phyloP scores from a whole-genome alignment of 2,329 filamentous ascomycete genomes.

The Alternaria panax region DNA sequence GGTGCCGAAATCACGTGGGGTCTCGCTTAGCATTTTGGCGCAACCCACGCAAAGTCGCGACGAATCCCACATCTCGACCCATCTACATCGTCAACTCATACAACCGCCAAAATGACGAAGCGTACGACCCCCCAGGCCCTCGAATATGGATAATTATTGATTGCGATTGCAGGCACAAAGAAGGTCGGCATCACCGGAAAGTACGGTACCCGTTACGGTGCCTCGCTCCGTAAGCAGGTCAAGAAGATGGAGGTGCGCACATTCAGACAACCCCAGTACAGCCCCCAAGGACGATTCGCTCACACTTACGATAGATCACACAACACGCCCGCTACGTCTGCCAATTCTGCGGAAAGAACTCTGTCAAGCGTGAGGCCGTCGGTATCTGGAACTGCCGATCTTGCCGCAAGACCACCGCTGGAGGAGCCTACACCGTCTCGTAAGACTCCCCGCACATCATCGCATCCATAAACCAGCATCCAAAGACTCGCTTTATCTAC shows the following conservation, averaged over 20 bases:
- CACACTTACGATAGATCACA: conserved; percentile 66
- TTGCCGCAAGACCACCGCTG: conserved; percentile 93
- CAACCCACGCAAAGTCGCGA: conserved; percentile 8
- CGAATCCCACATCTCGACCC: conserved; percentile 25
- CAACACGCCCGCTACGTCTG: conserved; percentile 96
- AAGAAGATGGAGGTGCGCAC: conserved; percentile 89
- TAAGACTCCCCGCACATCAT: conserved; percentile 61
- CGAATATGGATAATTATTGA: conserved; percentile 25
- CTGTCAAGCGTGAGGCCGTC: conserved; percentile 85
- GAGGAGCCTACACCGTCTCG: conserved; percentile 95
- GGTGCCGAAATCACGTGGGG: conserved; percentile 1
- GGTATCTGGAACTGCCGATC: conserved; percentile 97
- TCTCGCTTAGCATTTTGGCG: conserved; percentile 16
- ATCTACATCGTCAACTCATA: conserved; percentile 29
- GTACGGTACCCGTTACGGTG: conserved; percentile 98
- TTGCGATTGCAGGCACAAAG: conserved; percentile 40
- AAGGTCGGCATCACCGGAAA: conserved; percentile 96
- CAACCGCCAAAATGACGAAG: conserved; percentile 64
- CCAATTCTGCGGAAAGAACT: conserved; percentile 93
- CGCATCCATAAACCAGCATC: background rate
- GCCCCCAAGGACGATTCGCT: conserved; percentile 24
- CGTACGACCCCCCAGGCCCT: conserved; percentile 35
- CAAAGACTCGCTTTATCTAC: background rate
- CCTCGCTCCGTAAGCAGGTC: conserved; percentile 97
- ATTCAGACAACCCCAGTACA: conserved; percentile 9